Percentiles rank a stretch among this genome's conserved stretches.
Evolutionary conservation across 345 rosid genomes (phyloP).

Genomic region (Psidium friedrichsthalianum): DNA sequence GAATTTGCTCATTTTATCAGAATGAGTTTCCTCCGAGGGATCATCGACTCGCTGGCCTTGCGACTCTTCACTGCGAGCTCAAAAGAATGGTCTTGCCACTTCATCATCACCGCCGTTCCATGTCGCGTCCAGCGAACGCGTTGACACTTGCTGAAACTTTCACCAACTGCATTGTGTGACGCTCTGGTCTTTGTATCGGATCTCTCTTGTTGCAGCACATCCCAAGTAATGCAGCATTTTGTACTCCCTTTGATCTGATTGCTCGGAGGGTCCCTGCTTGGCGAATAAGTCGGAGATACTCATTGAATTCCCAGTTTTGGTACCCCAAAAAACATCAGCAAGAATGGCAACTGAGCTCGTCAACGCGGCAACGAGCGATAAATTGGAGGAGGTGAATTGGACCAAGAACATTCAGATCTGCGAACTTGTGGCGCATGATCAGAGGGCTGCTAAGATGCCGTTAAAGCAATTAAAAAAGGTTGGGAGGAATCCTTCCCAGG

Average conservation of each 20-base stretch:
- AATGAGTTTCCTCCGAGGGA: no score
- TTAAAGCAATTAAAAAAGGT: slow-evolving; percentile 80
- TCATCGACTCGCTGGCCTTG: background rate
- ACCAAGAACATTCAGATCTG: slow-evolving; percentile 83
- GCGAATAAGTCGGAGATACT: background rate
- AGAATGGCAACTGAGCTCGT: slow-evolving; percentile 89
- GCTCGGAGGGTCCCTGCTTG: background rate
- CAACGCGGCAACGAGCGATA: slow-evolving; percentile 73
- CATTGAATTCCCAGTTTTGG: background rate
- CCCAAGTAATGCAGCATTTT: background rate
- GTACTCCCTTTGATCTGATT: background rate
- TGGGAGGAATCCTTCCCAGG: slow-evolving; percentile 65
- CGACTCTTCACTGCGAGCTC: background rate
- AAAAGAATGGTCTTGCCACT: background rate
- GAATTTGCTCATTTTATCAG: no score
- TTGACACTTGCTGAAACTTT: background rate
- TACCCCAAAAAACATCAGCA: background rate
- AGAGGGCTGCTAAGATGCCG: slow-evolving; percentile 75
- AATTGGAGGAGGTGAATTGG: slow-evolving; percentile 85
- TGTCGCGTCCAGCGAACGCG: background rate
- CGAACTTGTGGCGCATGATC: slow-evolving; percentile 68
- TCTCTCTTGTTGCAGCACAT: background rate
- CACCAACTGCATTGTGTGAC: background rate
- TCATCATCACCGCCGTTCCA: background rate
- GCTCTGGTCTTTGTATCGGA: background rate